These are phyloP conservation scores for Trichoderma koningiopsis DNA, from an alignment of 2,329 filamentous ascomycete genomes.

Conservation along the genomic window DNA sequence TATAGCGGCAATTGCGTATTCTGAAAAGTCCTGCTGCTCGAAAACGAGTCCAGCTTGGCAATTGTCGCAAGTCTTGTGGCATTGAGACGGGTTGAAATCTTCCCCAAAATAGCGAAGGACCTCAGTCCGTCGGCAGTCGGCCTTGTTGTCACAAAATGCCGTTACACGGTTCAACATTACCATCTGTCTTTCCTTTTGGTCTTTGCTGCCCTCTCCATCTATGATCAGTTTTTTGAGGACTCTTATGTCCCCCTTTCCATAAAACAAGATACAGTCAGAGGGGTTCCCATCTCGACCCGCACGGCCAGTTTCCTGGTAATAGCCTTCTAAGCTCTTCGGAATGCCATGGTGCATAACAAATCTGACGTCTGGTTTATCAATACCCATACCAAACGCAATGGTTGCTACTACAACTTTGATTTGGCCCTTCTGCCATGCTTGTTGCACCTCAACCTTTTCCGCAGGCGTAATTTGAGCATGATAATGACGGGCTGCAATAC, in stretches of 20 bases:
- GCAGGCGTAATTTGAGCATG: slow-evolving; percentile 75
- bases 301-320: slow-evolving; percentile 96
- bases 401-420: slow-evolving; percentile 94
- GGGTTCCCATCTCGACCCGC: slow-evolving; percentile 87
- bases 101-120: slow-evolving; percentile 96
- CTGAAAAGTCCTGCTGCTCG: slow-evolving; percentile 74
- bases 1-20: slow-evolving; percentile 71
- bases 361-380: slow-evolving; percentile 94
- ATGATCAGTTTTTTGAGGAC: slow-evolving; percentile 79
- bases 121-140: slow-evolving; percentile 83
- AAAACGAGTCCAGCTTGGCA: slow-evolving; percentile 74
- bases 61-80: slow-evolving; percentile 81
- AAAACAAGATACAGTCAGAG: slow-evolving; percentile 90
- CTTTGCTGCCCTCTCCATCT: slow-evolving; percentile 71
- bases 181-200: slow-evolving; percentile 82
- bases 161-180: slow-evolving; percentile 84
- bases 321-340: slow-evolving; percentile 94
- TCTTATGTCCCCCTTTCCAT: slow-evolving; percentile 75
- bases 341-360: slow-evolving; percentile 94
- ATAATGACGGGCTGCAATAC: slow-evolving; percentile 79
- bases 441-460: slow-evolving; percentile 72
- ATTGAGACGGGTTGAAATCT: slow-evolving; percentile 70
- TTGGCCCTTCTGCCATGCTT: slow-evolving; percentile 76
- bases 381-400: slow-evolving; percentile 99
- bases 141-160: slow-evolving; percentile 85